phyloP scores from a whole-genome alignment of 495 filamentous ascomycete species.

The Tricharina praecox region DNA sequence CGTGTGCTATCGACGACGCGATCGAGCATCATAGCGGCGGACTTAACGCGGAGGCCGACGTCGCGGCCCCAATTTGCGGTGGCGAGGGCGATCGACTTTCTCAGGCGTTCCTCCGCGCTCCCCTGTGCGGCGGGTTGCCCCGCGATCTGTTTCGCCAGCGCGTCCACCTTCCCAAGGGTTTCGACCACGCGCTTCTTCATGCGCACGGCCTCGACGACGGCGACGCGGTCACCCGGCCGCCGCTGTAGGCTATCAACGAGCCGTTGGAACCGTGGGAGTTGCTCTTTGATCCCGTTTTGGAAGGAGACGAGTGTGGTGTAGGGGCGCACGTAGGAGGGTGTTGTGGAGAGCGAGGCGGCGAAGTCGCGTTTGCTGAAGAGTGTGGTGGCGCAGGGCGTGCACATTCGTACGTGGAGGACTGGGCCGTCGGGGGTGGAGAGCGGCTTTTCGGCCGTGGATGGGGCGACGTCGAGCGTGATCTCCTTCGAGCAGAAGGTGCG shows the following conservation, averaged over 20 bases:
- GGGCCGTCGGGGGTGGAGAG: slow-evolving; percentile 30
- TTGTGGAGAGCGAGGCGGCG: slow-evolving; percentile 41
- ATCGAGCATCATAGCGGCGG: slow-evolving; percentile 66
- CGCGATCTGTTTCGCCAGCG: slow-evolving; percentile 65
- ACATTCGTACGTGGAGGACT: slow-evolving; percentile 70
- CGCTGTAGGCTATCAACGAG: slow-evolving; percentile 52
- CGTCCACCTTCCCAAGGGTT: slow-evolving; percentile 76
- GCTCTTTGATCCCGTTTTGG: slow-evolving; percentile 65
- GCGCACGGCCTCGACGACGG: slow-evolving; percentile 76
- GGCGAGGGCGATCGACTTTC: slow-evolving; percentile 15
- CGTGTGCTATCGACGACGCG: slow-evolving; percentile 30
- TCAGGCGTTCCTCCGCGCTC: slow-evolving; percentile 45
- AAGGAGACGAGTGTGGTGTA: slow-evolving; percentile 84
- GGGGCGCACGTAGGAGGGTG: slow-evolving; percentile 58
- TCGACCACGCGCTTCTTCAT: slow-evolving; percentile 82
- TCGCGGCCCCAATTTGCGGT: slow-evolving; percentile 3
- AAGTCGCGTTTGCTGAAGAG: slow-evolving; percentile 80
- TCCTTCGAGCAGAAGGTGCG: slow-evolving; percentile 71
- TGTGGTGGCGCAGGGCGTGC: slow-evolving; percentile 69
- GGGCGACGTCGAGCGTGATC: slow-evolving; percentile 53
- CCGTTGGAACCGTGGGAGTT: slow-evolving; percentile 77
- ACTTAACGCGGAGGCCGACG: slow-evolving; percentile 53
- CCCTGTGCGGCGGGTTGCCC: slow-evolving; percentile 69
- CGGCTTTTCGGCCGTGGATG: not conserved
- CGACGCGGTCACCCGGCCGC: slow-evolving; percentile 7